These are phyloP conservation scores for Arthroderma sp. DNA, from an alignment of 2,329 filamentous ascomycete genomes.

Conservation along the genomic window DNA sequence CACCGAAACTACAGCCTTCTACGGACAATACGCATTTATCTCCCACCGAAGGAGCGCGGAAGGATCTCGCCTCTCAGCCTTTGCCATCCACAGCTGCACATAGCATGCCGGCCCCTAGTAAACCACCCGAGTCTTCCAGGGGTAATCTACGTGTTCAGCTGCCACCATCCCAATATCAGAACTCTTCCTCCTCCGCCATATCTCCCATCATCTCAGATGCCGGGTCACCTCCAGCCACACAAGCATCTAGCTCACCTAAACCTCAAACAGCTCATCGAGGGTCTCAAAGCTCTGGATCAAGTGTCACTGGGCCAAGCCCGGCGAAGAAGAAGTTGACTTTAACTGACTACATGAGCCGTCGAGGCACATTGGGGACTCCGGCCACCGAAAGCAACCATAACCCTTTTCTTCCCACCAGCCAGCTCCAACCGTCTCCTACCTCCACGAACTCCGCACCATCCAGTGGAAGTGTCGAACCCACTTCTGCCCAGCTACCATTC, in stretches of 20 bases:
- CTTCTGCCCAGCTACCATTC: slow-evolving; percentile 1
- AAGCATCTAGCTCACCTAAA: neutral
- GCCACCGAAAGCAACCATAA: slow-evolving; percentile 28
- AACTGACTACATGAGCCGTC: slow-evolving; percentile 36
- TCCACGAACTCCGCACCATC: slow-evolving; percentile 8
- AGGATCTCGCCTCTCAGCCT: slow-evolving; percentile 13
- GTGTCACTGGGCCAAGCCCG: slow-evolving; percentile 31
- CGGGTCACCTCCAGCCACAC: neutral
- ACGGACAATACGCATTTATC: no score
- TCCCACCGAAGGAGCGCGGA: no score
- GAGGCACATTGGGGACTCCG: slow-evolving; percentile 28
- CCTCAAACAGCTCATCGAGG: slow-evolving; percentile 9
- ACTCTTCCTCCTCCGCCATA: neutral
- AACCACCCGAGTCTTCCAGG: neutral
- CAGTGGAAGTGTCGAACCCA: slow-evolving; percentile 7
- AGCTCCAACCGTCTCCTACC: slow-evolving; percentile 9
- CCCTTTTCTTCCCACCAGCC: slow-evolving; percentile 17
- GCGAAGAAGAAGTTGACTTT: slow-evolving; percentile 39
- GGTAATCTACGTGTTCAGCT: slow-evolving; percentile 19
- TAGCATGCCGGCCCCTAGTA: slow-evolving; percentile 19
- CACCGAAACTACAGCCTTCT: slow-evolving; percentile 7
- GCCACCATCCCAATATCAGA: slow-evolving; percentile 13
- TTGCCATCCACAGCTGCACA: slow-evolving; percentile 29
- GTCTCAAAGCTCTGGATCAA: slow-evolving; percentile 16
- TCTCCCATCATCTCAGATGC: neutral